Percentiles rank a stretch among this genome's conserved stretches.
Conservation (phyloP, 2,329 filamentous ascomycete genomes). For the Verticillium isaacii region DNA sequence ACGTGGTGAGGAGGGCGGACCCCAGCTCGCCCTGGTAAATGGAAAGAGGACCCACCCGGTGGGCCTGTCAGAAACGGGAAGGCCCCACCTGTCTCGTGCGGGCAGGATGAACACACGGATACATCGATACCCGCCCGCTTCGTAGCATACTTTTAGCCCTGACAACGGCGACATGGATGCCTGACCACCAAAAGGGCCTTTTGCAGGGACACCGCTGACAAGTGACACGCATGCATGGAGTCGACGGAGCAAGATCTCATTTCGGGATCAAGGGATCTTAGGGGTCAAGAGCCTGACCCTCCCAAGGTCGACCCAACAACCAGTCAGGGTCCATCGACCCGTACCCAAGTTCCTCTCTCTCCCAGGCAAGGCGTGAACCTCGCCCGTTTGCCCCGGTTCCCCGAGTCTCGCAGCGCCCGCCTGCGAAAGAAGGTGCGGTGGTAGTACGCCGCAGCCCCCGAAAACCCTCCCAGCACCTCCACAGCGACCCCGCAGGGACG, state of each 20-base stretch:
- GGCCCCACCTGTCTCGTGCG: not conserved
- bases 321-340: not conserved
- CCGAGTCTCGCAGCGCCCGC: not conserved
- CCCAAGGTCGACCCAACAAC: not conserved
- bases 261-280: not conserved
- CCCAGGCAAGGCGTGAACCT: not conserved
- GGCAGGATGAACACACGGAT: not conserved
- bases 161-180: not conserved
- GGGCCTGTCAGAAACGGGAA: not conserved
- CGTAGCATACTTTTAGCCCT: not conserved
- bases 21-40: not conserved
- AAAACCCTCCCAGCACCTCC: not conserved
- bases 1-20: not conserved
- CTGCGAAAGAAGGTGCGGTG: not conserved
- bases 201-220: not conserved
- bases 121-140: not conserved
- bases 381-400: not conserved
- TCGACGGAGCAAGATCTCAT: not conserved
- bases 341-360: not conserved
- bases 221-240: not conserved
- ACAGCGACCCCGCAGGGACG: not conserved
- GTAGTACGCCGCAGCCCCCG: not conserved
- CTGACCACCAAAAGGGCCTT: not conserved
- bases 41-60: not conserved
- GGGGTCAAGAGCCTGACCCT: not conserved